phyloP scores from a whole-genome alignment of 352 stramenopile genomes.

The Phytophthora boehmeriae region DNA sequence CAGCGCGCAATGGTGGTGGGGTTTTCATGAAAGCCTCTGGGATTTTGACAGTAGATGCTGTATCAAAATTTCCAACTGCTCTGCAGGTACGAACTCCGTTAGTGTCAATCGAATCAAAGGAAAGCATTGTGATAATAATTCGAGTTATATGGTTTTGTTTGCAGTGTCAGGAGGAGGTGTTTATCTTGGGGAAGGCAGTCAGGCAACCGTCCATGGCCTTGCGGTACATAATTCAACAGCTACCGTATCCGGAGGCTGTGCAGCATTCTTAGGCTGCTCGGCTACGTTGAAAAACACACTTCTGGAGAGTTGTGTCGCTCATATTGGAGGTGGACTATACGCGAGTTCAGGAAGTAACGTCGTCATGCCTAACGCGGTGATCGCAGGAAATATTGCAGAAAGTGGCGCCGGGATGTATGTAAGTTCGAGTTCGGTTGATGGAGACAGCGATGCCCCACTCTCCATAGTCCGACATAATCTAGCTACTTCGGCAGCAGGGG shows the following conservation, averaged over 20 bases:
- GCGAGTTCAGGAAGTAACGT: slow-evolving; percentile 20
- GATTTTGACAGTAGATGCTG: slow-evolving; percentile 28
- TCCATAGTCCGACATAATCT: slow-evolving; percentile 19
- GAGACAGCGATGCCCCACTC: slow-evolving; percentile 1
- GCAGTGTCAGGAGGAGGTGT: slow-evolving; percentile 39
- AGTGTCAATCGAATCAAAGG: no score
- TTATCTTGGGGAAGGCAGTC: slow-evolving; percentile 29
- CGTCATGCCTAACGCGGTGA: slow-evolving; percentile 2
- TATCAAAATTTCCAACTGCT: slow-evolving; percentile 37
- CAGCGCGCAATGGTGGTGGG: slow-evolving; percentile 44
- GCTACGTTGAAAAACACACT: slow-evolving; percentile 5
- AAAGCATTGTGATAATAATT: neutral
- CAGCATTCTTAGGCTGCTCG: slow-evolving; percentile 27
- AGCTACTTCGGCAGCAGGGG: slow-evolving; percentile 33
- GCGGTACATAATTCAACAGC: slow-evolving; percentile 18
- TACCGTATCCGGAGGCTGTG: slow-evolving; percentile 30
- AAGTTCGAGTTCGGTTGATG: slow-evolving; percentile 29
- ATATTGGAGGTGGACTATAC: slow-evolving; percentile 35
- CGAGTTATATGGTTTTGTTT: neutral
- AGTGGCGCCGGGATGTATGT: slow-evolving; percentile 42
- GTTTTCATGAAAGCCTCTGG: slow-evolving; percentile 48
- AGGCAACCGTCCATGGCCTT: slow-evolving; percentile 22
- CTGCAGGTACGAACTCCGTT: no score
- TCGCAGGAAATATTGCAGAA: slow-evolving; percentile 19
- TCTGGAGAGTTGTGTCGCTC: slow-evolving; percentile 22